phyloP scores from a whole-genome alignment of 2,329 filamentous ascomycete genomes.

The Fusarium tuaranense region DNA sequence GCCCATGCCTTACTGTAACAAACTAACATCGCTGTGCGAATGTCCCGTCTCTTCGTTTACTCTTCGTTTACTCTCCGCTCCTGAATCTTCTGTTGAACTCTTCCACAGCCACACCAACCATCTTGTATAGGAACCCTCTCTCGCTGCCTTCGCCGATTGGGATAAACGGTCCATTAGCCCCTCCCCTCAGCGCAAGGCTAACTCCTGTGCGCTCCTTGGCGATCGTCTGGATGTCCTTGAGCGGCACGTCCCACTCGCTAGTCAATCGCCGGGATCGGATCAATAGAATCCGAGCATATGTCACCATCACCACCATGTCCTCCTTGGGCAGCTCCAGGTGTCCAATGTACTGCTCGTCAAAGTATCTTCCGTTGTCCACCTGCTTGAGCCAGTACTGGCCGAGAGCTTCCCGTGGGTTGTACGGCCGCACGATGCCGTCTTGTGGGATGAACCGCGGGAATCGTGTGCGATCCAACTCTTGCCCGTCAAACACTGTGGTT shows the following conservation, averaged over 20 bases:
- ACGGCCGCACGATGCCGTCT: slow-evolving; percentile 94
- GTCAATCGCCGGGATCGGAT: slow-evolving; percentile 87
- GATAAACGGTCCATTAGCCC: slow-evolving; percentile 93
- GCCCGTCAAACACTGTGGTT: slow-evolving; percentile 96
- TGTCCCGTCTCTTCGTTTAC: not conserved
- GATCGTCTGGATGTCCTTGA: slow-evolving; percentile 97
- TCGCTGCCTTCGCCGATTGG: slow-evolving; percentile 90
- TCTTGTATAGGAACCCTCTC: slow-evolving; percentile 71
- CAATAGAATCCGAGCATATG: slow-evolving; percentile 87
- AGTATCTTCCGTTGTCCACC: slow-evolving; percentile 96
- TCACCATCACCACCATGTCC: slow-evolving; percentile 91
- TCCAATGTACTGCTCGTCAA: slow-evolving; percentile 97
- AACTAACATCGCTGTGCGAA: not conserved
- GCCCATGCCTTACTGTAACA: not conserved
- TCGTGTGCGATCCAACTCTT: slow-evolving; percentile 94
- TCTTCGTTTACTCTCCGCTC: slow-evolving; percentile 47
- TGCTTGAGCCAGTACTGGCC: slow-evolving; percentile 99
- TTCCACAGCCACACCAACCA: slow-evolving; percentile 74
- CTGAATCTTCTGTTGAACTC: slow-evolving; percentile 74
- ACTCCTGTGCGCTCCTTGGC: slow-evolving; percentile 96
- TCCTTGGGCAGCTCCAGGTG: slow-evolving; percentile 92
- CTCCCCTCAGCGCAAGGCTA: slow-evolving; percentile 87
- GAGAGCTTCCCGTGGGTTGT: slow-evolving; percentile 92
- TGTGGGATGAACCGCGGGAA: slow-evolving; percentile 90
- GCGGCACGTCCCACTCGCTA: slow-evolving; percentile 94